Percentiles rank a stretch among this genome's conserved stretches.
Evolutionary conservation across 768 basidiomycete species (phyloP).

Genomic region (Phanerodontia chrysosporium): DNA sequence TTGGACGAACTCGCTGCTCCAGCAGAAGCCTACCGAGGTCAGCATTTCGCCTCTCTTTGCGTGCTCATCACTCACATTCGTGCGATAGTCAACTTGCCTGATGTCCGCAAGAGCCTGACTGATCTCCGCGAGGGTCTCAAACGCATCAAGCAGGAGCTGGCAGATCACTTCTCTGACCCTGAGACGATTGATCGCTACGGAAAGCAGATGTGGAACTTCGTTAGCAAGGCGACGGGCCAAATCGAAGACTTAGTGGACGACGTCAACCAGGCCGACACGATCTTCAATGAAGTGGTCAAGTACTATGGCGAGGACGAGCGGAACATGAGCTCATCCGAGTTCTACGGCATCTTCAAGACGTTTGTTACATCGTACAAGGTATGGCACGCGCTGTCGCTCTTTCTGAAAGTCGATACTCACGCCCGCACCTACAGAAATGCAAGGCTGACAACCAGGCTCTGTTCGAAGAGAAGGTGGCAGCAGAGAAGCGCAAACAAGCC

Average conservation of each 20-base stretch:
- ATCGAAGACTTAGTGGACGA: conserved; percentile 85
- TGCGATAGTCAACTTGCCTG: conserved; percentile 73
- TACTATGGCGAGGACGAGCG: conserved; percentile 95
- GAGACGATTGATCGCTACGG: conserved; percentile 75
- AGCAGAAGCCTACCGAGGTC: conserved; percentile 90
- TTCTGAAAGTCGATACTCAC: no score
- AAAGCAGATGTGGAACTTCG: conserved; percentile 89
- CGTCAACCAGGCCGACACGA: conserved; percentile 79
- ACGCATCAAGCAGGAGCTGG: conserved; percentile 73
- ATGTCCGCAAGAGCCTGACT: conserved; percentile 70
- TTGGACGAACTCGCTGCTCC: conserved; percentile 86
- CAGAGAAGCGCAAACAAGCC: conserved; percentile 65
- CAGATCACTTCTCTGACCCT: conserved; percentile 73
- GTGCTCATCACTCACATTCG: conserved; percentile 14
- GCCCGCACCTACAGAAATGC: conserved; percentile 63
- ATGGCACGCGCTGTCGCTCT: no score
- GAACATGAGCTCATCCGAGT: conserved; percentile 81
- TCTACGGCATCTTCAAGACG: conserved; percentile 96
- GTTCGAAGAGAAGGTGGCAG: conserved; percentile 64
- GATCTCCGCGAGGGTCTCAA: conserved; percentile 77
- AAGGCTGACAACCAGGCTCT: conserved; percentile 71
- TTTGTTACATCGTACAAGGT: conserved; percentile 93
- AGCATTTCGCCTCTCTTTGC: neutral
- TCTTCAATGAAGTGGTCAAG: conserved; percentile 78
- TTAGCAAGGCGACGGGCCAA: conserved; percentile 67